A percentile compares a stretch with the other conserved stretches of the same genome.
Conservation (phyloP, 441 rosid species). For the Populus trichocarpa region DNA sequence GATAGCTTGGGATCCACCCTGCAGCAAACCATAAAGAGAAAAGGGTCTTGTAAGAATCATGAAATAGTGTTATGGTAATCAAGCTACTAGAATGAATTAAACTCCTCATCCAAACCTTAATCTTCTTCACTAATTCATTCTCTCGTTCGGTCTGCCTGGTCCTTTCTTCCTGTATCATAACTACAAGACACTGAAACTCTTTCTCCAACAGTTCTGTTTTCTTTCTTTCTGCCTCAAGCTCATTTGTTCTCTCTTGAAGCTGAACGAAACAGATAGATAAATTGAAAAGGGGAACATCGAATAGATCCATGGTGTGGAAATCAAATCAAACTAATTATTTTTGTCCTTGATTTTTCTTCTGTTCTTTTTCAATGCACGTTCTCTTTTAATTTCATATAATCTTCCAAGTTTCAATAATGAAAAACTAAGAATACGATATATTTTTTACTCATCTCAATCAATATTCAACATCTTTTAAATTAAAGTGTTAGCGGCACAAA, state of each 20-base stretch:
- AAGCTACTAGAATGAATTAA: background rate
- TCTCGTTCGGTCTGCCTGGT: constrained; percentile 16
- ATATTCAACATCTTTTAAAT: background rate
- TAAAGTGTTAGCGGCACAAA: background rate
- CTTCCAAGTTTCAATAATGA: background rate
- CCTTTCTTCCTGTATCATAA: constrained; percentile 29
- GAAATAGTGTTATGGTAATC: background rate
- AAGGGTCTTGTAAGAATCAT: background rate
- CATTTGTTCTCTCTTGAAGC: constrained; percentile 13
- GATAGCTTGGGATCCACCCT: background rate
- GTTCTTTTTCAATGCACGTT: background rate
- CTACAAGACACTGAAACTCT: constrained; percentile 6
- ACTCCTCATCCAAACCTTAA: constrained; percentile 28
- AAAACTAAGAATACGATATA: background rate
- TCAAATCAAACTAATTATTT: background rate
- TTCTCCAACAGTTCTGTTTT: constrained; percentile 24
- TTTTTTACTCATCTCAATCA: background rate
- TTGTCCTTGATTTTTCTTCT: background rate
- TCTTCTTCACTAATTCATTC: constrained; percentile 21
- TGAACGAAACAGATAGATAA: background rate
- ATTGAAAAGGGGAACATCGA: background rate
- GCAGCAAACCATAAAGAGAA: background rate
- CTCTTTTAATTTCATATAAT: background rate
- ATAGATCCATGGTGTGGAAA: background rate
- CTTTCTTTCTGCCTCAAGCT: constrained; percentile 28